These are phyloP conservation scores for Jackrogersella multiformis DNA, from an alignment of 495 filamentous ascomycete genomes.

Conservation along the genomic window DNA sequence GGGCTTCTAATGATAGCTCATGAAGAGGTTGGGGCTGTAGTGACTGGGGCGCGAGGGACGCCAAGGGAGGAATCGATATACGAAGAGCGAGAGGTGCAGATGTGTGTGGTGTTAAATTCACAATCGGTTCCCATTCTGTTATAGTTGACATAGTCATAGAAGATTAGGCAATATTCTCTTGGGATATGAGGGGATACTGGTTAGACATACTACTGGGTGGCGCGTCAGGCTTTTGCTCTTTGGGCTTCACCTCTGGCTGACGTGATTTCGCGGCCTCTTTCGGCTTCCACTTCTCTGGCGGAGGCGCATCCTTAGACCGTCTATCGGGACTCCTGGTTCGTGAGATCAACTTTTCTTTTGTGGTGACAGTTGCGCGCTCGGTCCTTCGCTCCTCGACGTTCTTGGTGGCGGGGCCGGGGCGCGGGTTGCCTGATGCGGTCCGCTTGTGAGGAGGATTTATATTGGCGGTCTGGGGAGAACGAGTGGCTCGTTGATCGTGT, in stretches of 20 bases:
- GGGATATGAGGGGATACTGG: background rate
- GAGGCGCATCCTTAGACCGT: slow-evolving; percentile 54
- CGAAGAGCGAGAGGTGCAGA: slow-evolving; percentile 88
- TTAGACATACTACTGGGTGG: slow-evolving; percentile 48
- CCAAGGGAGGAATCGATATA: slow-evolving; percentile 83
- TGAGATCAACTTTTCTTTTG: slow-evolving; percentile 69
- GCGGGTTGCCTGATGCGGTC: slow-evolving; percentile 53
- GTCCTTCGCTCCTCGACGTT: slow-evolving; percentile 54
- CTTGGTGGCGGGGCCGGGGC: slow-evolving; percentile 52
- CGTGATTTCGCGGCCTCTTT: slow-evolving; percentile 55
- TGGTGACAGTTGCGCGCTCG: slow-evolving; percentile 68
- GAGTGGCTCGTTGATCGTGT: slow-evolving; percentile 36
- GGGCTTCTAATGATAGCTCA: slow-evolving; percentile 76
- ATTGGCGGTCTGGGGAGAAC: slow-evolving; percentile 40
- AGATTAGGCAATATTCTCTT: slow-evolving; percentile 24
- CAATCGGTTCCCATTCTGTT: slow-evolving; percentile 80
- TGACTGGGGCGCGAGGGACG: slow-evolving; percentile 73
- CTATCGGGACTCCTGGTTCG: slow-evolving; percentile 73
- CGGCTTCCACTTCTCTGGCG: slow-evolving; percentile 45
- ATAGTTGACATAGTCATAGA: slow-evolving; percentile 1
- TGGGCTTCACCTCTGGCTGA: slow-evolving; percentile 54
- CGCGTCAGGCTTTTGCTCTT: slow-evolving; percentile 54
- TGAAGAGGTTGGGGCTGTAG: slow-evolving; percentile 77
- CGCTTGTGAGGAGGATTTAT: slow-evolving; percentile 54
- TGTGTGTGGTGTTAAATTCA: slow-evolving; percentile 80